Conservation (phyloP, 352 stramenopile species). For the Blastocystis sp. region DNA sequence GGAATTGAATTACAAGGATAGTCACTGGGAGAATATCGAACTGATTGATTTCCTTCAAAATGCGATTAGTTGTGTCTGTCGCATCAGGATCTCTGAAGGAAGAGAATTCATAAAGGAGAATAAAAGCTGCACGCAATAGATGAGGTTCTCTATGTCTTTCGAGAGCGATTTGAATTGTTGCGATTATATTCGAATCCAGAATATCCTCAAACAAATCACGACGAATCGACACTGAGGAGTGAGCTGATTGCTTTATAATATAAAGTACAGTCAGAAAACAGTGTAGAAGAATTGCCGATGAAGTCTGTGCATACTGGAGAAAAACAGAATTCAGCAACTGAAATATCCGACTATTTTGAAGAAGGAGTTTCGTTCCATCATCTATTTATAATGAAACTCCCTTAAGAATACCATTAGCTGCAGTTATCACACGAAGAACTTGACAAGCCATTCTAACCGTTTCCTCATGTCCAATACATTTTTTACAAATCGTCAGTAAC, state of each 20-base stretch:
- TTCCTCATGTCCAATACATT: constrained; percentile 12
- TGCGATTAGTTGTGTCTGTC: background rate
- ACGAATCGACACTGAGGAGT: background rate
- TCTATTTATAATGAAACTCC: background rate
- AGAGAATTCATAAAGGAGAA: constrained; percentile 2
- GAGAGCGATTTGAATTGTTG: background rate
- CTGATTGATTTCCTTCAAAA: background rate
- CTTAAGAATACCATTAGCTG: background rate
- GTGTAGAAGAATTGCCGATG: constrained; percentile 17
- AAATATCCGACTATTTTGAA: constrained; percentile 13
- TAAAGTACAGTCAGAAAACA: background rate
- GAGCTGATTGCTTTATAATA: background rate
- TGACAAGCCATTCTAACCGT: constrained; percentile 34
- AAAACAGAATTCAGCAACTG: constrained; percentile 37
- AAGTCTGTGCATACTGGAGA: background rate
- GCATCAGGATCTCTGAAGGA: background rate
- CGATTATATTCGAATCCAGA: constrained; percentile 7
- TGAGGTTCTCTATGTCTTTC: constrained; percentile 28
- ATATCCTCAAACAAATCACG: background rate
- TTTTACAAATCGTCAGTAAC: background rate
- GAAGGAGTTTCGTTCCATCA: background rate
- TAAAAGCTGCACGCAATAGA: background rate
- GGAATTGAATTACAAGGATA: constrained; percentile 32
- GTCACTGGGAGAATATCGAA: background rate
- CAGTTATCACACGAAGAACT: constrained; percentile 31